Base-by-base conservation (phyloP, 2,329 filamentous ascomycete species). In the Fusarium fujikuroi region DNA sequence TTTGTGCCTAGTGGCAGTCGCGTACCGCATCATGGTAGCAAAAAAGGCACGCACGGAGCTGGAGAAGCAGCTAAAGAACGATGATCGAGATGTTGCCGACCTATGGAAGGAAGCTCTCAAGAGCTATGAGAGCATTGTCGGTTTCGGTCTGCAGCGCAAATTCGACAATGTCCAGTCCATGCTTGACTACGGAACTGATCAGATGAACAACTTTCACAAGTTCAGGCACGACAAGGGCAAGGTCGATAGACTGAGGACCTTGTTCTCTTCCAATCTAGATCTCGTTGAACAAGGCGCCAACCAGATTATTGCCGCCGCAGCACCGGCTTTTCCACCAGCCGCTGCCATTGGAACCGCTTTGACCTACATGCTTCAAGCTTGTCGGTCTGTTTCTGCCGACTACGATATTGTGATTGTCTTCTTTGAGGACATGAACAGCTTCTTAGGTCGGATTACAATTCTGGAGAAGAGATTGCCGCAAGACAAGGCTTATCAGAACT, bases 341-440 rank as follows among this genome's bases (percentile, higher is more conserved):
- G 75, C 79, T 0, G 80, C 80, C 4, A 81, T 82, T 15, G 77
- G 78, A 9, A 82, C 81, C 0, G 80, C 80, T 2, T 59, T 82
- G 10, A 81, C 79, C 2, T 80, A 77, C 37, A 75, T 82, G 60
- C 76, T 82, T 11, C 43, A 79, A 46, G 79, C 79, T 2, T 80
- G 78, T 10, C 73, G 75, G 3, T 68, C 74, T 10, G 80, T 82
- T 0, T 80, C 77, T 1, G 81, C 80, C 1, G 82, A 84, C 46
- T 84, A 83, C 40, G 81, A 84, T 32, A 73, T 80, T 5, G 76
- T 84, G 1, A 75, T 80, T n/a, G 76, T 77, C 8, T 84, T 84
- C 58, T 84, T 84, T 56, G 77, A 81, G 4, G 78, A 80, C 15
- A 82, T 83, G 75, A 80, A 80, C 53, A 80, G 79, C 10, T 83